Evolutionary conservation across 164 flowering plant species (phyloP), one percentile per base, ranked within the genome.

Genomic region (Litsea cubeba): DNA sequence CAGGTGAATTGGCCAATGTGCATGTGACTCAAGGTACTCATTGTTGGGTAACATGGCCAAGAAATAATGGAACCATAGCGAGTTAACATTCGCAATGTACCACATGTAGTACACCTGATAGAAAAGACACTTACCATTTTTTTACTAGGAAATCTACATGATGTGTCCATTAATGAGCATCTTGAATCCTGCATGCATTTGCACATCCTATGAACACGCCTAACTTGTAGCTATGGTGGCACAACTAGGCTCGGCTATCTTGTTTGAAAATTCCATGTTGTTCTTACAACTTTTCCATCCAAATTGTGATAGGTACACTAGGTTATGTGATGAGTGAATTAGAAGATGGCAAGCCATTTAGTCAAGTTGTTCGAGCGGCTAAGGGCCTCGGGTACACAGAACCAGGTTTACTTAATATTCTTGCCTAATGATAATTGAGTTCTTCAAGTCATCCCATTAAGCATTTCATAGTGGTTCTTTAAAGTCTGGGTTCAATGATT

Each of bases 311-410:
- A 94, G 98, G 97, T 67, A 91, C 98, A n/a, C 76, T 94, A 75
- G 98, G 97, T 11, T 92, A 89, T 86, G 95, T 94, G 23, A 91
- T 94, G 98, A 92, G 97, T 70, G 97, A 94, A 83, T 82, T 91
- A 57, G 97, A 90, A 84, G 90, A 84, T 72, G 95, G 95, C 74
- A 94, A 88, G 77, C 93, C 91, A 68, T 82, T 94, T 72, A 94
- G 97, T 77, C 80, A 87, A 83, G 98, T 94, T 83, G 97, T 94
- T 70, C 86, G 67, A 75, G 81, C 84, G 72, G 97, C 98, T 23
- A 94, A 89, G 84, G 74, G 68, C 72, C 90, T 92, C 49, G 94
- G 95, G 51, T 94, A 87, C 76, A 94, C 98, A 71, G 97, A 94
- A 87, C 98, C 98, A 87, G 98, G 98, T 94, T 25, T 1, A 22